A percentile compares a stretch with the other conserved stretches of the same genome.
Conservation (phyloP, 2,329 filamentous ascomycete genomes). For the Scedosporium apiospermum region DNA sequence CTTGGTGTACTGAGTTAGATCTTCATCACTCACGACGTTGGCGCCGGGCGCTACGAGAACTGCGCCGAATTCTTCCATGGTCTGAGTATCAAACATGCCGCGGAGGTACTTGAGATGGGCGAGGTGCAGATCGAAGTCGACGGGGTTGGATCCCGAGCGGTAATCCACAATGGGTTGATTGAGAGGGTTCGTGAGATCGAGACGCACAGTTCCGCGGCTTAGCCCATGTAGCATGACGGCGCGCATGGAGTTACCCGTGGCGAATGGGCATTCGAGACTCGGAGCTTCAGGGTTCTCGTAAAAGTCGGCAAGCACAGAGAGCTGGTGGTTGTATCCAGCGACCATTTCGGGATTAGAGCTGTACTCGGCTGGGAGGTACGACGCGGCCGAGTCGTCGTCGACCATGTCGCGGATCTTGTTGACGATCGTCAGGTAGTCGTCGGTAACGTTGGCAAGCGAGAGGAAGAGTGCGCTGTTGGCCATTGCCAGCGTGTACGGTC, state of each 20-base stretch:
- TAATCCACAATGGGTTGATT: constrained; percentile 23
- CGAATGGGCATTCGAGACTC: constrained; percentile 20
- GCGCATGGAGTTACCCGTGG: constrained; percentile 12
- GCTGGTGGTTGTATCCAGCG: constrained; percentile 17
- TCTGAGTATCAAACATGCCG: constrained; percentile 15
- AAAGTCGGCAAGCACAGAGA: constrained; percentile 15
- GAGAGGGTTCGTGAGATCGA: constrained; percentile 13
- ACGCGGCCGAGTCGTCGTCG: constrained; percentile 11
- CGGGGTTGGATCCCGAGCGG: constrained; percentile 23
- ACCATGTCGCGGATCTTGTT: constrained; percentile 15
- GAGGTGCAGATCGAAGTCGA: constrained; percentile 24
- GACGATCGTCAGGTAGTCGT: constrained; percentile 12
- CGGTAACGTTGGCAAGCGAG: constrained; percentile 14
- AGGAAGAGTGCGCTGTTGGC: constrained; percentile 20
- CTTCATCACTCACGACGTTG: constrained; percentile 11
- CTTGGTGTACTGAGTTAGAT: constrained; percentile 13
- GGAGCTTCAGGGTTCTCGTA: constrained; percentile 19
- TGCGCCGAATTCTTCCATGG: constrained; percentile 15
- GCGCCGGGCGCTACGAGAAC: constrained; percentile 19
- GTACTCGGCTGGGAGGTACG: constrained; percentile 12
- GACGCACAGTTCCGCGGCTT: constrained; percentile 22
- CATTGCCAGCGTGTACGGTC: constrained; percentile 25
- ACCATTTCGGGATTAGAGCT: constrained; percentile 10
- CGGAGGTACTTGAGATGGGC: constrained; percentile 20
- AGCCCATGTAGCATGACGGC: constrained; percentile 21